phyloP scores from a whole-genome alignment of 1,284 basidiomycete genomes.

The Cutaneotrichosporon cyanovorans region DNA sequence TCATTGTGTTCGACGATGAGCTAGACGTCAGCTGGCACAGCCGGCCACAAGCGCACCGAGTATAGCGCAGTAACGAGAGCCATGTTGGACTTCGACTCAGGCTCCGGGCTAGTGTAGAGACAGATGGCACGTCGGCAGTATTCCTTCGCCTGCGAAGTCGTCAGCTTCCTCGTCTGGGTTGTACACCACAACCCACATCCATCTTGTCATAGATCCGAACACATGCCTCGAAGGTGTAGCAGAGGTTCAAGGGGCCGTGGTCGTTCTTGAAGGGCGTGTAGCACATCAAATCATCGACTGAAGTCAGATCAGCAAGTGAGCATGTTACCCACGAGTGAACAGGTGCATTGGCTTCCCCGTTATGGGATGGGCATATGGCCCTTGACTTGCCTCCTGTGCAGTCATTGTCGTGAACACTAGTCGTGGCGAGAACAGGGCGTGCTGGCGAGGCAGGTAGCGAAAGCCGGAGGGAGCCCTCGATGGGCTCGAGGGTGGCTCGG shows the following conservation, averaged over 20 bases:
- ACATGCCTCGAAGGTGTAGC: constrained; percentile 90
- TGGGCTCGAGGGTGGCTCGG: not conserved
- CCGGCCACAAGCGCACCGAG: constrained; percentile 24
- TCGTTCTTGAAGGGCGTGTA: constrained; percentile 94
- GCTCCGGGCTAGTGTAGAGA: constrained; percentile 79
- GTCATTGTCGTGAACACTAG: constrained; percentile 41
- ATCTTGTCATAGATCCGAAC: constrained; percentile 82
- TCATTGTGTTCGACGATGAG: constrained; percentile 85
- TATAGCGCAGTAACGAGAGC: constrained; percentile 87
- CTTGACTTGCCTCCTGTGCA: constrained; percentile 17
- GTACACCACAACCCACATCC: constrained; percentile 54
- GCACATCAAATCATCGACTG: constrained; percentile 67
- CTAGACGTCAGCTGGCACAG: constrained; percentile 47
- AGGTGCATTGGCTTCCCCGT: constrained; percentile 26
- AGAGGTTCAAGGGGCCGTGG: constrained; percentile 87
- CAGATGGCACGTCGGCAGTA: constrained; percentile 53
- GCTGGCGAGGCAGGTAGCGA: constrained; percentile 26
- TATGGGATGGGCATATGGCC: constrained; percentile 29
- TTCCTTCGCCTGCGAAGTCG: constrained; percentile 56
- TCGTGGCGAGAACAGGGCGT: constrained; percentile 31
- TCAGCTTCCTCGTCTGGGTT: constrained; percentile 7
- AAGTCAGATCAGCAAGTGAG: too few species aligned
- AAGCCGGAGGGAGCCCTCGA: constrained; percentile 2
- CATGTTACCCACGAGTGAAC: constrained; percentile 36
- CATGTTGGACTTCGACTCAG: constrained; percentile 84